Base-by-base conservation (phyloP, 768 basidiomycete genomes). In the Leucocoprinus sp. region DNA sequence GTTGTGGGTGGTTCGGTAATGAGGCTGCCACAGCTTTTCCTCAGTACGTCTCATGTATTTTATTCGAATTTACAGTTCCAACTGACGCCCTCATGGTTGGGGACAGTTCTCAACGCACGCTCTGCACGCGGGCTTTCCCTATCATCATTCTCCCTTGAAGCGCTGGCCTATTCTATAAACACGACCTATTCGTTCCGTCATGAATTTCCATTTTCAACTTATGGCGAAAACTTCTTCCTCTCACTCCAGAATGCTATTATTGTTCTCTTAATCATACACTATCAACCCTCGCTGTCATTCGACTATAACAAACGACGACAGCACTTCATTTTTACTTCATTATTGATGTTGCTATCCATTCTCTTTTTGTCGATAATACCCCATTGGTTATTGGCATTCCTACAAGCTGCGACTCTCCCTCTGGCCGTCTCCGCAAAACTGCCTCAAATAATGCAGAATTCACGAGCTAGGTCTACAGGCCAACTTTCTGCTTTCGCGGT, bases 191-290 rank as follows among this genome's bases (percentile, higher is more conserved):
- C 93, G 2, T 79, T 77, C 55, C 74, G 90, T n/a, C 83, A 89
- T 57, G 63, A 68, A n/a, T 96, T 93, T 62, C 92, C 95, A 1
- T 96, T 96, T 70, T 91, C 89, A n/a, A 96, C 95, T 1, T 98
- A 97, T 50, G 95, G 95, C n/a, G n/a, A n/a, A n/a, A n/a, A n/a
- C n/a, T n/a, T n/a, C n/a, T n/a, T n/a, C n/a, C n/a, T n/a, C n/a
- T 82, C 88, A 28, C 57, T 92, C 47, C 91, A 93, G 64, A 92
- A 93, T 66, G 71, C 84, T 54, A 50, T 86, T 64, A 90, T 96
- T 58, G 90, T 89, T 12, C 72, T 91, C 57, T 77, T 93, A 54
- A 93, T 93, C 61, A 72, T 92, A 40, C 67, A 68, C 60, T 82
- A 85, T 57, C 71, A 75, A 9, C 42, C 45, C 18, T 54, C 54